phyloP scores from a whole-genome alignment of 768 basidiomycete species.

The Cystofilobasidium ferigula region DNA sequence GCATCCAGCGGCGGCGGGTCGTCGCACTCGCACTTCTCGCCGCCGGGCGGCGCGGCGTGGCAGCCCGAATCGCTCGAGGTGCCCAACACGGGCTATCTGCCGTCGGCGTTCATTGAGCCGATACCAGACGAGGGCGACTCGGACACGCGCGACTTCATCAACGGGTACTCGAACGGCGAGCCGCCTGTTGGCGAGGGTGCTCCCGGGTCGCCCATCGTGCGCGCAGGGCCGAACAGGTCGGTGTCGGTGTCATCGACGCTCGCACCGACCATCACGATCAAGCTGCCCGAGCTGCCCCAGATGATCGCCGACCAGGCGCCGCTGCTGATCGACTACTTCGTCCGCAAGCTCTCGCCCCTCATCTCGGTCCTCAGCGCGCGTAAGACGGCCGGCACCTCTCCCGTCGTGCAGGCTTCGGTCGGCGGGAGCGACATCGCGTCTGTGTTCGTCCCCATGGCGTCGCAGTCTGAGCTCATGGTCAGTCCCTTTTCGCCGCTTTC shows the following conservation, averaged over 20 bases:
- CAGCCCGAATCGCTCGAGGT: neutral
- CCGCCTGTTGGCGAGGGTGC: neutral
- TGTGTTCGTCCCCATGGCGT: constrained; percentile 23
- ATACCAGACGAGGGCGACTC: constrained; percentile 15
- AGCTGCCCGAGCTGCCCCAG: constrained; percentile 23
- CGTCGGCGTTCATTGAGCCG: constrained; percentile 13
- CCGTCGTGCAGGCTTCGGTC: neutral
- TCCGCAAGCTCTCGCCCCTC: constrained; percentile 25
- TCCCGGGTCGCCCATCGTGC: neutral
- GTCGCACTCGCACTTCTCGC: neutral
- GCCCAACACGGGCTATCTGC: constrained; percentile 6
- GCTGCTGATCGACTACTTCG: constrained; percentile 26
- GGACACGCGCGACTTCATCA: constrained; percentile 2
- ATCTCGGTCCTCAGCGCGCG: constrained; percentile 23
- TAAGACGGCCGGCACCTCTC: neutral
- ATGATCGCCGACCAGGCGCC: constrained; percentile 18
- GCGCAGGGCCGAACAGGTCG: neutral
- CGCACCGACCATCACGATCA: constrained; percentile 17
- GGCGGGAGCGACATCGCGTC: constrained; percentile 18
- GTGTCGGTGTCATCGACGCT: neutral
- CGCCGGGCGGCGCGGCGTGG: neutral
- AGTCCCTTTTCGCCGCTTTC: neutral
- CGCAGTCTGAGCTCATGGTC: constrained; percentile 19
- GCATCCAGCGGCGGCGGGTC: neutral
- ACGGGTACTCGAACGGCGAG: neutral